phyloP scores from a whole-genome alignment of 139 green algal species.

The Coelastrella sp. region DNA sequence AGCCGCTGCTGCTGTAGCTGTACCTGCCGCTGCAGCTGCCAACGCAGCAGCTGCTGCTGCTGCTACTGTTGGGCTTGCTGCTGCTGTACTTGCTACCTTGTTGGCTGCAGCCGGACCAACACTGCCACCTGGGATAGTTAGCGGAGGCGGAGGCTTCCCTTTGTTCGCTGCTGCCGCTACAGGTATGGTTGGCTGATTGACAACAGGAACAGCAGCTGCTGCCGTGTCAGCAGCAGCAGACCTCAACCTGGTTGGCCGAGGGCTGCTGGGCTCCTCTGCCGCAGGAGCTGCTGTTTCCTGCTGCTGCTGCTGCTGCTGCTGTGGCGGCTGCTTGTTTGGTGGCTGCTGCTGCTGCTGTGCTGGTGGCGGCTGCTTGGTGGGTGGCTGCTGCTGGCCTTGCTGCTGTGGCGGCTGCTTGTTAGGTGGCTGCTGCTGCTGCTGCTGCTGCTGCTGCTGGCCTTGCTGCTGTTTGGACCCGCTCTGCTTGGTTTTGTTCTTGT shows the following conservation, averaged over 20 bases:
- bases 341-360: background rate
- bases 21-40: background rate
- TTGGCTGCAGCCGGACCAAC: background rate
- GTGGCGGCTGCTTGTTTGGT: background rate
- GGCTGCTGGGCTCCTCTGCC: too few species aligned
- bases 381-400: background rate
- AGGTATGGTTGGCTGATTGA: background rate
- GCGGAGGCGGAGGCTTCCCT: background rate
- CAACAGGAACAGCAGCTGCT: background rate
- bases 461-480: background rate
- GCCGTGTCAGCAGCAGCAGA: background rate
- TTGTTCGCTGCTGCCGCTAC: slow-evolving; percentile 4
- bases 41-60: slow-evolving; percentile 4
- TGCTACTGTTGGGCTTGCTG: background rate
- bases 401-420: background rate
- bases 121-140: background rate
- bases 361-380: background rate
- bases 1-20: background rate
- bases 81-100: background rate
- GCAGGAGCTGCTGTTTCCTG: background rate
- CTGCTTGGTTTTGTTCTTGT: slow-evolving; percentile 47
- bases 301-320: background rate
- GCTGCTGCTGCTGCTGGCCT: slow-evolving; percentile 19
- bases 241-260: background rate
- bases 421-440: background rate